Evolutionary conservation across 345 rosid species (phyloP).

Genomic region (Ceriops tagal): DNA sequence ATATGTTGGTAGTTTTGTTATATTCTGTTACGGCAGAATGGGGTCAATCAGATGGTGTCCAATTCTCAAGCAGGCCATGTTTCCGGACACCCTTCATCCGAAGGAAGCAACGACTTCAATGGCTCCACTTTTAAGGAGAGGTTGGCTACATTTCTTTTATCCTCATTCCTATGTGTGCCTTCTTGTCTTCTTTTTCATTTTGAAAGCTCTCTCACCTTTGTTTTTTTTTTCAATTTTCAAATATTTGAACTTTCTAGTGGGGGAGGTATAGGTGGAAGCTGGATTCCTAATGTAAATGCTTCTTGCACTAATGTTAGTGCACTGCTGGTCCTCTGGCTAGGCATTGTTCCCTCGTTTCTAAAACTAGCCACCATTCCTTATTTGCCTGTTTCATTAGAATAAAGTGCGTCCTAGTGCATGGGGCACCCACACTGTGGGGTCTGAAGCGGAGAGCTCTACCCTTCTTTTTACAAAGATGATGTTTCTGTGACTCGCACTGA

Average conservation of each 20-base stretch:
- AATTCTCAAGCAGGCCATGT: slow-evolving; percentile 34
- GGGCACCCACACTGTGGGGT: neutral
- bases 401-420: too few relatives aligned
- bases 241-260: too few relatives aligned
- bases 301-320: too few relatives aligned
- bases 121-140: slow-evolving; percentile 28
- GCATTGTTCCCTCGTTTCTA: too few relatives aligned
- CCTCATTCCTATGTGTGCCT: neutral
- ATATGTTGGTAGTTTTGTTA: neutral
- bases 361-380: too few relatives aligned
- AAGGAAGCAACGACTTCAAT: slow-evolving; percentile 19
- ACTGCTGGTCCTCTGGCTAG: too few relatives aligned
- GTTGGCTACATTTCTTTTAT: slow-evolving; percentile 8
- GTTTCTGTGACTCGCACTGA: neutral
- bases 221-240: neutral
- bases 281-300: too few relatives aligned
- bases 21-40: slow-evolving; percentile 28
- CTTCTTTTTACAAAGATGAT: neutral
- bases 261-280: too few relatives aligned
- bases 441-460: neutral
- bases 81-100: slow-evolving; percentile 10
- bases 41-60: slow-evolving; percentile 25
- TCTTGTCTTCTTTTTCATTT: neutral
- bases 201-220: neutral
- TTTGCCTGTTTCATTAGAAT: too few relatives aligned